A percentile compares a stretch with the other conserved stretches of the same genome.
Conservation (phyloP, 257 asterid genomes). For the Misopates orontium region DNA sequence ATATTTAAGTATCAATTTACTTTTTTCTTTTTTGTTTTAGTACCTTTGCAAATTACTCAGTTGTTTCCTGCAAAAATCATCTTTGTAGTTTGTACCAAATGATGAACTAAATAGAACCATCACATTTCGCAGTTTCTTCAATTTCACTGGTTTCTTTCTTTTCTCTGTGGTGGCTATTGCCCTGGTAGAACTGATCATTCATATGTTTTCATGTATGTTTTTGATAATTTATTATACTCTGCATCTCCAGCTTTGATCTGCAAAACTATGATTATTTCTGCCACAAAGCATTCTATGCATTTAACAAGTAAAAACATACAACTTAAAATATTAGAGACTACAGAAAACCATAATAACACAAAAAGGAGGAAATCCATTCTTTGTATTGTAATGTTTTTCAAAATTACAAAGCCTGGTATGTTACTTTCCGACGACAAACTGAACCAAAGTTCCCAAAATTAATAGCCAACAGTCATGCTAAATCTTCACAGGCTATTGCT, state of each 20-base stretch:
- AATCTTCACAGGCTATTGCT: slow-evolving; percentile 46
- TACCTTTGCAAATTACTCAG: too few species aligned
- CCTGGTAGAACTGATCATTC: not conserved
- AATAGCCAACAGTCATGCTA: slow-evolving; percentile 43
- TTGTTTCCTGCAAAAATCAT: too few species aligned
- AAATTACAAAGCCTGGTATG: slow-evolving; percentile 55
- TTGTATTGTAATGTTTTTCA: slow-evolving; percentile 32
- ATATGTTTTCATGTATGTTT: not conserved
- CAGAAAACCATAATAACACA: not conserved
- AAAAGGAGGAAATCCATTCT: slow-evolving; percentile 33
- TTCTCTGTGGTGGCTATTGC: not conserved
- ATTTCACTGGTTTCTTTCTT: not conserved
- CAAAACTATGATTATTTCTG: too few species aligned
- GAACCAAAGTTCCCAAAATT: slow-evolving; percentile 71
- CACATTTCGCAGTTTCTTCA: too few species aligned
- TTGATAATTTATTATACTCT: too few species aligned
- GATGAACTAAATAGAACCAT: too few species aligned
- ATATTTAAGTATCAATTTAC: slow-evolving; percentile 5
- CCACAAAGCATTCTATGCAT: too few species aligned
- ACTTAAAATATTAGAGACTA: too few species aligned
- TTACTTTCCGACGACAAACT: slow-evolving; percentile 42
- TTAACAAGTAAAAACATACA: too few species aligned
- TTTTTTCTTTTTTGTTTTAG: too few species aligned
- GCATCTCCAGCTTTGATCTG: too few species aligned
- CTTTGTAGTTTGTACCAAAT: too few species aligned